Evolutionary conservation across 2,329 filamentous ascomycete species (phyloP).

Genomic region (Aspergillus proliferans): DNA sequence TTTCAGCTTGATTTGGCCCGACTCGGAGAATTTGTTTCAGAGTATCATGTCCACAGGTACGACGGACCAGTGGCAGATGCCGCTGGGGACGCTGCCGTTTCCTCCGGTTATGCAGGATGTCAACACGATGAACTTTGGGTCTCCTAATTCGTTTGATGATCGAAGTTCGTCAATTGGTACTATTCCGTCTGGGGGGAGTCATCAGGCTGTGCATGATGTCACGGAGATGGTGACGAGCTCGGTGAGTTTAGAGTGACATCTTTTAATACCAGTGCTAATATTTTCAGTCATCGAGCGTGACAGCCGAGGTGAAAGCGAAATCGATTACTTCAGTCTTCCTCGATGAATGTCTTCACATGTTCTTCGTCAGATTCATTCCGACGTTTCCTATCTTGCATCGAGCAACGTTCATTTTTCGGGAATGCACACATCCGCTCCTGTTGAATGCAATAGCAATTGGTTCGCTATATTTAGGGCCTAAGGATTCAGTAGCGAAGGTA

Average conservation of each 20-base stretch:
- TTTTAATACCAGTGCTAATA: conserved; percentile 1
- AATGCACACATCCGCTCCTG: conserved; percentile 39
- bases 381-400: conserved; percentile 43
- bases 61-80: conserved; percentile 39
- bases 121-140: conserved; percentile 26
- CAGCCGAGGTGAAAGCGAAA: conserved; percentile 39
- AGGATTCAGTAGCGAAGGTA: conserved; percentile 37
- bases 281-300: conserved; percentile 36
- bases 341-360: conserved; percentile 44
- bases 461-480: conserved; percentile 41
- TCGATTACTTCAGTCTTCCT: conserved; percentile 43
- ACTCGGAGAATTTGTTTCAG: conserved; percentile 41
- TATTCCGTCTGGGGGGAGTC: conserved; percentile 38
- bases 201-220: conserved; percentile 41
- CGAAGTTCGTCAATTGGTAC: conserved; percentile 30
- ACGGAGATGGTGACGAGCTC: conserved; percentile 40
- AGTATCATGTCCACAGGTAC: conserved; percentile 38
- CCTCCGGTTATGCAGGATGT: conserved; percentile 26
- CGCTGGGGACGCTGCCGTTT: conserved; percentile 36
- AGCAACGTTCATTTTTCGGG: conserved; percentile 40
- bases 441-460: conserved; percentile 44
- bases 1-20: conserved; percentile 41
- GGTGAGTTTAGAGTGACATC: conserved; percentile 20
- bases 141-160: conserved; percentile 34
- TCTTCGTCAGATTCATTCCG: conserved; percentile 42